Evolutionary conservation across 441 rosid species (phyloP), one percentile per base, ranked within the genome.

Genomic region (Arabidopsis lyrata): DNA sequence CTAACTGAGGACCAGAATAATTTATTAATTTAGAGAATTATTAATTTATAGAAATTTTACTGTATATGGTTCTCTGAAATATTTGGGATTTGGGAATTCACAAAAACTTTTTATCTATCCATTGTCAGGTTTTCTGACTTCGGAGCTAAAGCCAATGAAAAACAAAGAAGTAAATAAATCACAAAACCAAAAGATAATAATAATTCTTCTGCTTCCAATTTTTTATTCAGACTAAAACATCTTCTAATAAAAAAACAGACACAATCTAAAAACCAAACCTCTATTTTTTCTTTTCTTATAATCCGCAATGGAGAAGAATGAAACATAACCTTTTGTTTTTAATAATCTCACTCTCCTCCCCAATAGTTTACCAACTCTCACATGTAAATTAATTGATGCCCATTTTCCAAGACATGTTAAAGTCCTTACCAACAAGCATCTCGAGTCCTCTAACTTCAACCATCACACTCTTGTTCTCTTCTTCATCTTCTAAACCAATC

Each of bases 361-460:
- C 80, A 58, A 69, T 69, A 75, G 60, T 63, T 70, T n/a, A 75
- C 35, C 71, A 77, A 75, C 64, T 64, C 63, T 44, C 27, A 60
- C 31, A 58, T 12, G 60, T 64, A 58, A 42, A 34, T 18, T 16
- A 73, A 68, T 29, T 60, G 6, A 63, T 14, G 54, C 87, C 86
- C 81, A 92, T 84, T 76, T 81, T 83, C 98, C 95, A 88, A 5
- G 97, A 73, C 85, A 95, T 48, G 0, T 59, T 72, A 16, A 95
- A 95, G 77, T 86, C 84, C 73, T 91, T 86, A 24, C 98, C 98
- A 1, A 95, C 78, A 1, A 83, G 84, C 71, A 95, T 59, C 24
- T 83, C 74, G 75, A 93, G 81, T 11, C 97, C 96, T 1, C 68
- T 45, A 20, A 95, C 39, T 45, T 85, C 91, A 16, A 95, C 88